Evolutionary conservation across 805 yeast genomes (phyloP).

Genomic region (Candida suzukii): DNA sequence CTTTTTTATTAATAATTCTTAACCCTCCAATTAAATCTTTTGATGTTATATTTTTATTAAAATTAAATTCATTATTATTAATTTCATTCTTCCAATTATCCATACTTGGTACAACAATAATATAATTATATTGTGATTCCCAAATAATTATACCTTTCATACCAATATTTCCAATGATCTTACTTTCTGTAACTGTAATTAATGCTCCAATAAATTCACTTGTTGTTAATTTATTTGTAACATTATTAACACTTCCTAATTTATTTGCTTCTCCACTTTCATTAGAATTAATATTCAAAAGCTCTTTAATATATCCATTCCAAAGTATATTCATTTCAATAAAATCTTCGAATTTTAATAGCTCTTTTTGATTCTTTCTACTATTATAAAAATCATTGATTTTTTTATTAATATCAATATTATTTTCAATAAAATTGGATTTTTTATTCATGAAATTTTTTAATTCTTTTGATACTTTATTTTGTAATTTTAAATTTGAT

Average conservation of each 20-base stretch:
- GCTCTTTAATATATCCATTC: slow-evolving; percentile 59
- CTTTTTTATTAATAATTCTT: slow-evolving; percentile 59
- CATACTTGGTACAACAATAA: slow-evolving; percentile 46
- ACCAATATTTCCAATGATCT: slow-evolving; percentile 53
- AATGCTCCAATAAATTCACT: slow-evolving; percentile 82
- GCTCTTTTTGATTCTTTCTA: slow-evolving; percentile 14
- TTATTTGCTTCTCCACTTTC: slow-evolving; percentile 5
- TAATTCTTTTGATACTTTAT: slow-evolving; percentile 28
- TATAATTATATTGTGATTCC: slow-evolving; percentile 72
- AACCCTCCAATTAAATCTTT: slow-evolving; percentile 51
- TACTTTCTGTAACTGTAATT: slow-evolving; percentile 50
- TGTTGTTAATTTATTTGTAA: slow-evolving; percentile 55
- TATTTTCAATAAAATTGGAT: slow-evolving; percentile 12
- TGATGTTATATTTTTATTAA: neutral
- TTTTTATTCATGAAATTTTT: slow-evolving; percentile 18
- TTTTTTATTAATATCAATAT: slow-evolving; percentile 7
- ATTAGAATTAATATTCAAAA: slow-evolving; percentile 24
- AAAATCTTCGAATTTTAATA: slow-evolving; percentile 41
- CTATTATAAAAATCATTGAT: slow-evolving; percentile 1
- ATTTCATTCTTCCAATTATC: slow-evolving; percentile 28
- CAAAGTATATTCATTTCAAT: slow-evolving; percentile 56
- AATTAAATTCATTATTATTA: slow-evolving; percentile 11
- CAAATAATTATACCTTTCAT: slow-evolving; percentile 70
- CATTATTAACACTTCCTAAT: slow-evolving; percentile 15
- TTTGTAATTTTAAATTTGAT: slow-evolving; percentile 31